A percentile compares a stretch with the other conserved stretches of the same genome.
Conservation (phyloP, 2,329 filamentous ascomycete genomes). For the Nemania bipapillata region DNA sequence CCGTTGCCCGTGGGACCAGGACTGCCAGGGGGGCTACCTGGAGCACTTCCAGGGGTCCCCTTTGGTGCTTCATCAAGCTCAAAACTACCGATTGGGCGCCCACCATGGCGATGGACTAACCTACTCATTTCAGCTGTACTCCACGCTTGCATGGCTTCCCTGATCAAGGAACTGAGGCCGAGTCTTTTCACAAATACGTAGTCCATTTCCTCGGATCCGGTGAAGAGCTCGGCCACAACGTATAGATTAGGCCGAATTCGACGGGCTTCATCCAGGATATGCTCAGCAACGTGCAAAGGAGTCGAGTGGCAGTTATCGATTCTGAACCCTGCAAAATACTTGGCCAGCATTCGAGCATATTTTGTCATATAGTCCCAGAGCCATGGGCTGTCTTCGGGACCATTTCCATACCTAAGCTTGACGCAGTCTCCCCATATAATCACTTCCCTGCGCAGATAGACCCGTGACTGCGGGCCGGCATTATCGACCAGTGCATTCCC, state of each 20-base stretch:
- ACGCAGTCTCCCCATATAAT: constrained; percentile 99
- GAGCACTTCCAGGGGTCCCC: constrained; percentile 54
- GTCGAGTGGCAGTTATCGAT: constrained; percentile 99
- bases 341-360: constrained; percentile 91
- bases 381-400: constrained; percentile 86
- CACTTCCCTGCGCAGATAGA: constrained; percentile 95
- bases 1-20: constrained; percentile 48
- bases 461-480: constrained; percentile 85
- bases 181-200: constrained; percentile 95
- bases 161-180: constrained; percentile 88
- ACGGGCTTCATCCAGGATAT: constrained; percentile 93
- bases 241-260: constrained; percentile 87
- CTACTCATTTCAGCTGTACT: constrained; percentile 91
- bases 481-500: constrained; percentile 95
- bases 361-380: constrained; percentile 96
- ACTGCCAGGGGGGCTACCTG: constrained; percentile 50
- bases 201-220: constrained; percentile 93
- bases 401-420: constrained; percentile 87
- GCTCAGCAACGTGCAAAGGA: constrained; percentile 91
- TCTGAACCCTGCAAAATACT: constrained; percentile 92
- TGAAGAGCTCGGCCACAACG: constrained; percentile 94
- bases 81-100: constrained; percentile 94
- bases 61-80: constrained; percentile 87
- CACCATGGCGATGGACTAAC: constrained; percentile 91
- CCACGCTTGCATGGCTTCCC: constrained; percentile 99